Percentiles rank a stretch among this genome's conserved stretches.
Evolutionary conservation across 129 eudicot genomes (phyloP).

Genomic region (Chrysanthemum makinoi): DNA sequence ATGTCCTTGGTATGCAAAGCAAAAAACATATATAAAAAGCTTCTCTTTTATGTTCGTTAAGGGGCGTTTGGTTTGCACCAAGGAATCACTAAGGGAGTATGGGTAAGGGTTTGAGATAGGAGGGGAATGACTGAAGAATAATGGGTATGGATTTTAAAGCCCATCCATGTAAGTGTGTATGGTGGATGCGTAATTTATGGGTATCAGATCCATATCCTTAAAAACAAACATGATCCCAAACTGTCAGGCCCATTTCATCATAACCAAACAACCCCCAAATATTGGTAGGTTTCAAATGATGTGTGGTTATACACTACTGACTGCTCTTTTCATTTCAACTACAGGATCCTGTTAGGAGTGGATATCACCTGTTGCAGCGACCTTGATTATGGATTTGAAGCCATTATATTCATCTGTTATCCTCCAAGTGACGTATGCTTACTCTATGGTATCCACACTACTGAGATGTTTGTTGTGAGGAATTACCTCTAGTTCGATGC

Average conservation of each 20-base stretch:
- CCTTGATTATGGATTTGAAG: slow-evolving; percentile 24
- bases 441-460: slow-evolving; percentile 3
- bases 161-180: too few species aligned
- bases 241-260: too few species aligned
- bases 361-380: background rate
- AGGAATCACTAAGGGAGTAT: background rate
- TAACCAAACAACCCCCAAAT: too few species aligned
- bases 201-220: too few species aligned
- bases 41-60: background rate
- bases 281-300: background rate
- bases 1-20: slow-evolving; percentile 6
- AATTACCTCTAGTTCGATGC: slow-evolving; percentile 17
- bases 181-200: too few species aligned
- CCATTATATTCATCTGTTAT: slow-evolving; percentile 8
- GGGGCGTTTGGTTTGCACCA: too few species aligned
- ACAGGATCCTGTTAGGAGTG: background rate
- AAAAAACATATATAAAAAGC: background rate
- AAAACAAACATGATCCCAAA: too few species aligned
- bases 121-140: too few species aligned
- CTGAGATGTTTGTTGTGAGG: background rate
- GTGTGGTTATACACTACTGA: slow-evolving; percentile 15
- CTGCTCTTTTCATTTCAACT: slow-evolving; percentile 18
- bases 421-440: slow-evolving; percentile 18
- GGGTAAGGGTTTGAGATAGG: background rate
- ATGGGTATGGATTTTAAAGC: too few species aligned